Evolutionary conservation across 2,329 filamentous ascomycete species (phyloP).

Genomic region (Neofusicoccum cordaticola): DNA sequence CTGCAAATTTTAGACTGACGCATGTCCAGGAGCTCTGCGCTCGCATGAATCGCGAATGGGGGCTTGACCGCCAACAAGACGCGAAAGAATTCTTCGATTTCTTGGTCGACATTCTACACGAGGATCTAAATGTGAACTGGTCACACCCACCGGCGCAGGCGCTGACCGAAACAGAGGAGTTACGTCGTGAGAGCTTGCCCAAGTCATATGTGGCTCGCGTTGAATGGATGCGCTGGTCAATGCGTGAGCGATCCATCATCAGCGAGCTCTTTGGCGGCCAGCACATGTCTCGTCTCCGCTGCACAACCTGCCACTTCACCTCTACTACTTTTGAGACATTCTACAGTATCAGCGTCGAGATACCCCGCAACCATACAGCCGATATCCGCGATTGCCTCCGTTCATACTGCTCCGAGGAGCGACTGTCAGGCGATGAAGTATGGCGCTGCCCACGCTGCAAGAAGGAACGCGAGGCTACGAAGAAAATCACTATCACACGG

Average conservation of each 20-base stretch:
- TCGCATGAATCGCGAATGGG: slow-evolving; percentile 65
- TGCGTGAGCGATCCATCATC: slow-evolving; percentile 71
- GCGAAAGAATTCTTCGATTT: slow-evolving; percentile 87
- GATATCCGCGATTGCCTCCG: slow-evolving; percentile 67
- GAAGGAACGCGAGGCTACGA: slow-evolving; percentile 62
- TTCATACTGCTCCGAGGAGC: slow-evolving; percentile 67
- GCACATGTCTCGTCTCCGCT: slow-evolving; percentile 60
- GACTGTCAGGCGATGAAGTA: slow-evolving; percentile 63
- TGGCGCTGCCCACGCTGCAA: slow-evolving; percentile 77
- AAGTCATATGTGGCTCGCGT: slow-evolving; percentile 65
- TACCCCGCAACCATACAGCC: slow-evolving; percentile 58
- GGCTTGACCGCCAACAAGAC: slow-evolving; percentile 78
- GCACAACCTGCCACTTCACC: slow-evolving; percentile 60
- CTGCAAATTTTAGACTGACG: neutral
- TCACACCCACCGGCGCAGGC: slow-evolving; percentile 56
- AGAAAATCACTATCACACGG: slow-evolving; percentile 71
- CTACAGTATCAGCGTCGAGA: slow-evolving; percentile 69
- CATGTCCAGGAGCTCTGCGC: slow-evolving; percentile 57
- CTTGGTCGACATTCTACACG: slow-evolving; percentile 74
- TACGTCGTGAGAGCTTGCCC: slow-evolving; percentile 58
- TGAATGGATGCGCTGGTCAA: slow-evolving; percentile 71
- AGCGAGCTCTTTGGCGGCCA: slow-evolving; percentile 76
- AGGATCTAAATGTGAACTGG: slow-evolving; percentile 76
- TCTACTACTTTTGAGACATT: slow-evolving; percentile 69
- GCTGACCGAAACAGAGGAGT: slow-evolving; percentile 59